These are phyloP conservation scores for Zalerion maritima DNA, from an alignment of 495 filamentous ascomycete species.

Conservation along the genomic window DNA sequence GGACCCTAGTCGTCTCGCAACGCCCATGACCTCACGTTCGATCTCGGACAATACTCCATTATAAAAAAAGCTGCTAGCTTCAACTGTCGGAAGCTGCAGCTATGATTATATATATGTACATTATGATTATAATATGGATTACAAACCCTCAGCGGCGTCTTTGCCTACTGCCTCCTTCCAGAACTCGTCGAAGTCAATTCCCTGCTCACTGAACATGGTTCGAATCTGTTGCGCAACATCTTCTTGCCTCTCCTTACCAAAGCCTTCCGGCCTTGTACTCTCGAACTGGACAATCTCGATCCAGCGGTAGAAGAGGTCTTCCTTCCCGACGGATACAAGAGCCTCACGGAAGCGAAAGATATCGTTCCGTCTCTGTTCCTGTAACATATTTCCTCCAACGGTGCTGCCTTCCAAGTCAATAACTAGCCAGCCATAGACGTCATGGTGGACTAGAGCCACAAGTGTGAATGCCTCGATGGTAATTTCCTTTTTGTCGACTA, in stretches of 20 bases:
- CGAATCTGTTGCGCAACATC: constrained; percentile 50
- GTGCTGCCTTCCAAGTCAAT: constrained; percentile 37
- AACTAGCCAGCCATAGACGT: constrained; percentile 50
- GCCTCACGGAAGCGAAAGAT: constrained; percentile 58
- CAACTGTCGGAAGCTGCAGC: no score
- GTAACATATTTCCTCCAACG: no score
- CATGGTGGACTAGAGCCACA: constrained; percentile 49
- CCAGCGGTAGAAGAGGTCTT: constrained; percentile 73
- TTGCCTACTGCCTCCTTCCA: constrained; percentile 57
- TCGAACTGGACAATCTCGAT: constrained; percentile 77
- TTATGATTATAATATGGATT: no score
- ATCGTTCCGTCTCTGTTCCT: constrained; percentile 42
- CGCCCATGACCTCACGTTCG: no score
- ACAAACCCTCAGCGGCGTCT: no score
- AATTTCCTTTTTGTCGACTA: constrained; percentile 46
- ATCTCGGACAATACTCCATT: no score
- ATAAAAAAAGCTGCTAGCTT: no score
- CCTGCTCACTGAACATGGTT: constrained; percentile 51
- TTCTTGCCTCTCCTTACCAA: constrained; percentile 51
- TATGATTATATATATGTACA: no score
- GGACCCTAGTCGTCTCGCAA: no score
- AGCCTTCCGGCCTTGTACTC: constrained; percentile 56
- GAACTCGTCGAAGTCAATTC: constrained; percentile 63
- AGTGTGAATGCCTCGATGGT: constrained; percentile 44
- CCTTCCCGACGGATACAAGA: constrained; percentile 57